Evolutionary conservation across 306 rosid species (phyloP).

Genomic region (Lablab purpureus): DNA sequence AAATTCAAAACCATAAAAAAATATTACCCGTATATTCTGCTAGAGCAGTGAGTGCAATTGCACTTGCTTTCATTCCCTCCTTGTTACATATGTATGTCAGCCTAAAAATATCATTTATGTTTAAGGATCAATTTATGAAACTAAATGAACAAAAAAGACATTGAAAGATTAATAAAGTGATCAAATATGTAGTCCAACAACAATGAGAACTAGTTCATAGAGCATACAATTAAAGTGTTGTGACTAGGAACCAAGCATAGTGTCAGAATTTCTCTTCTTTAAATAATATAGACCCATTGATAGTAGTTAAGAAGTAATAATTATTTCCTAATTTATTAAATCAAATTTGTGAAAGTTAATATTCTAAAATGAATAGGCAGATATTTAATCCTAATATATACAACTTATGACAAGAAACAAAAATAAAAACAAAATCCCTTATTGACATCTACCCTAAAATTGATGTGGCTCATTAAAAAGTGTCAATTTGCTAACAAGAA

Average conservation of each 20-base stretch:
- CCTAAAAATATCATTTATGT: conserved; percentile 53
- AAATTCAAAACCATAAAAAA: conserved; percentile 40
- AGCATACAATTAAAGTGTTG: conserved; percentile 20
- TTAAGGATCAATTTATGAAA: conserved; percentile 24
- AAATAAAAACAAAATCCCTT: too few relatives aligned
- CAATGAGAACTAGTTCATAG: not conserved
- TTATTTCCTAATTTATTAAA: not conserved
- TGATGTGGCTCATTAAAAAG: too few relatives aligned
- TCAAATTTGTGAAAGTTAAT: too few relatives aligned
- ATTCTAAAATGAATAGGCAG: not conserved
- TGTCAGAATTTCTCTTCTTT: not conserved
- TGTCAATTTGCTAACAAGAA: too few relatives aligned
- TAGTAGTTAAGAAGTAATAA: too few relatives aligned
- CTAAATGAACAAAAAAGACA: conserved; percentile 23
- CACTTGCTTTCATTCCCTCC: conserved; percentile 84
- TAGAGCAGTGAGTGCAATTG: conserved; percentile 82
- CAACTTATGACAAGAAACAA: not conserved
- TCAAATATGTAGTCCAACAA: conserved; percentile 19
- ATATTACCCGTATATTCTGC: conserved; percentile 85
- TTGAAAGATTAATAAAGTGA: not conserved
- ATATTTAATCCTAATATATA: not conserved
- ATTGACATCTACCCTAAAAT: not conserved
- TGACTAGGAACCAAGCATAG: too few relatives aligned
- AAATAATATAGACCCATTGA: too few relatives aligned
- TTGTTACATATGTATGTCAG: conserved; percentile 88